Conservation (phyloP, 2,329 filamentous ascomycete species). For the Ceratocystis colombiana region DNA sequence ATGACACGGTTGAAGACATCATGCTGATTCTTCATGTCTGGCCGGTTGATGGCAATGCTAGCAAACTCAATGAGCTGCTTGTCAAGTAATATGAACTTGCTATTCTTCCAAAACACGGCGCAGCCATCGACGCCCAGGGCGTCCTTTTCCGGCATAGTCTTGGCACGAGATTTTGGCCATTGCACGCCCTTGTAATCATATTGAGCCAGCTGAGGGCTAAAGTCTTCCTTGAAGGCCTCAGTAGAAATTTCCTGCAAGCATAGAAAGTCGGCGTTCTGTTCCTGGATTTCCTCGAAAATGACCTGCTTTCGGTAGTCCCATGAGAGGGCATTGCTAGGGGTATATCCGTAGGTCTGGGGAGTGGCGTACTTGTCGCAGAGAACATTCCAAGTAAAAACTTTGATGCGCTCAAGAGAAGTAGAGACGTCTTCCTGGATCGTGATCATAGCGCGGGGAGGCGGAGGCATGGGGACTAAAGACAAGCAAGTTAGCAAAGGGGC, state of each 20-base stretch:
- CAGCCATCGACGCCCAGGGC: constrained; percentile 88
- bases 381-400: constrained; percentile 88
- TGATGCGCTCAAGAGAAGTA: constrained; percentile 57
- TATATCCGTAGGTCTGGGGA: constrained; percentile 76
- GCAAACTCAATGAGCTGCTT: constrained; percentile 91
- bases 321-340: constrained; percentile 64
- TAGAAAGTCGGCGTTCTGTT: constrained; percentile 75
- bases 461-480: constrained; percentile 60
- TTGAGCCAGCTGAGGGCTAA: constrained; percentile 74
- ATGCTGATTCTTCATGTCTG: constrained; percentile 93
- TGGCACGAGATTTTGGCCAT: constrained; percentile 79
- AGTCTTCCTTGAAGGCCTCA: constrained; percentile 84
- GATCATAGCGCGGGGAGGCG: constrained; percentile 65
- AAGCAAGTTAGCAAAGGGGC: not conserved
- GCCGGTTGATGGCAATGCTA: constrained; percentile 81
- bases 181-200: constrained; percentile 90
- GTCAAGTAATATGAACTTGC: constrained; percentile 87
- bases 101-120: constrained; percentile 91
- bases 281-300: constrained; percentile 72
- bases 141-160: constrained; percentile 85
- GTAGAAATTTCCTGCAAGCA: constrained; percentile 90
- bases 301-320: constrained; percentile 81
- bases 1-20: constrained; percentile 98
- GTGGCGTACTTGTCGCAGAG: constrained; percentile 91
- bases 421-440: constrained; percentile 60